Evolutionary conservation across 345 rosid species (phyloP).

Genomic region (Acer yangbiense): DNA sequence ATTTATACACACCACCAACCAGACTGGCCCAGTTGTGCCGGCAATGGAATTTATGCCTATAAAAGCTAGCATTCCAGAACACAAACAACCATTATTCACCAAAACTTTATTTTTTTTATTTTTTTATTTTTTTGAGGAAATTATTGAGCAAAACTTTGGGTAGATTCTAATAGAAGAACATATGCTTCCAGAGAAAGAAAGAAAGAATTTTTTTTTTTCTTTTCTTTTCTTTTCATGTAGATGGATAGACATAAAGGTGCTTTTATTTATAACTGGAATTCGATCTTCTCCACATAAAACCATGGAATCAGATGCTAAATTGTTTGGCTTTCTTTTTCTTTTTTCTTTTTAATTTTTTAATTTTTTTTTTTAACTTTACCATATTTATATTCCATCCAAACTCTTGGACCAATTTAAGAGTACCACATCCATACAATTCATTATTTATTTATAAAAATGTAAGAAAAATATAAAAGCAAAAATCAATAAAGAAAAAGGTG

Average conservation of each 20-base stretch:
- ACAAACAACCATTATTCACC: neutral
- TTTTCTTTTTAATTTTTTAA: neutral
- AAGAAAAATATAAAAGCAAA: neutral
- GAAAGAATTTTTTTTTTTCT: neutral
- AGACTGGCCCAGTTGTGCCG: slow-evolving; percentile 12
- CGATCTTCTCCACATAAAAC: slow-evolving; percentile 16
- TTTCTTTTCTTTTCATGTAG: slow-evolving; percentile 4
- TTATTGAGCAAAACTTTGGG: slow-evolving; percentile 12
- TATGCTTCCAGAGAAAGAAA: slow-evolving; percentile 23
- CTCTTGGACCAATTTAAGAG: slow-evolving; percentile 10
- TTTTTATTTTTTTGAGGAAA: neutral
- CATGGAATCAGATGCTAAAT: slow-evolving; percentile 49
- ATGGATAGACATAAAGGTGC: slow-evolving; percentile 35
- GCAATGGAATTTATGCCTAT: neutral
- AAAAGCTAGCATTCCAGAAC: neutral
- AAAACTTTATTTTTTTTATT: too few relatives aligned
- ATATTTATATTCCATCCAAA: neutral
- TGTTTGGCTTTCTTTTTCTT: neutral
- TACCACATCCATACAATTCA: neutral
- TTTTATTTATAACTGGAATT: slow-evolving; percentile 23
- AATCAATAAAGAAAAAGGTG: neutral
- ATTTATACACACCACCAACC: neutral
- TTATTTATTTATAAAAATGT: neutral
- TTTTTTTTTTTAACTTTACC: neutral
- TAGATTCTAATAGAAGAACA: slow-evolving; percentile 39